Conservation (phyloP, 2,329 filamentous ascomycete genomes). For the Orbilia blumenaviensis region DNA sequence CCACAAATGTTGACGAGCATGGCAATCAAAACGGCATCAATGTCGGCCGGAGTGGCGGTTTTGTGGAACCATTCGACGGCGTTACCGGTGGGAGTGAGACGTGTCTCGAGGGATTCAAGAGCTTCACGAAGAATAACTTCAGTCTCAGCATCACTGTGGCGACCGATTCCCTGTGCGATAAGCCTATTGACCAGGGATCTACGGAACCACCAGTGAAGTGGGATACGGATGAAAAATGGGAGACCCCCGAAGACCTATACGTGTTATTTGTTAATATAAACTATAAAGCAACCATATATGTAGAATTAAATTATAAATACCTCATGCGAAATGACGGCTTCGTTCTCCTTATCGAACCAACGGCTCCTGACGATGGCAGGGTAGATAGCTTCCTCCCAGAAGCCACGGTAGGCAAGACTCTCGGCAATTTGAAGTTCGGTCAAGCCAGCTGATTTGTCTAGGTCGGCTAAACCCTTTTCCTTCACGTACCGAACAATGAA, state of each 20-base stretch:
- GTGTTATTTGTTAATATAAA: background rate
- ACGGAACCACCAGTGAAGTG: constrained; percentile 49
- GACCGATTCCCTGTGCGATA: constrained; percentile 38
- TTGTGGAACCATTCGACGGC: constrained; percentile 42
- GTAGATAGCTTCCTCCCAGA: constrained; percentile 45
- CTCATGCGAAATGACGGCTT: constrained; percentile 35
- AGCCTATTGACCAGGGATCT: constrained; percentile 21
- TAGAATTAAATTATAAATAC: background rate
- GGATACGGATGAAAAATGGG: constrained; percentile 25
- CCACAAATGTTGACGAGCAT: constrained; percentile 44
- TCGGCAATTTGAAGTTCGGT: constrained; percentile 16
- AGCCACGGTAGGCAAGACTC: constrained; percentile 42
- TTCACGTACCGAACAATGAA: constrained; percentile 49
- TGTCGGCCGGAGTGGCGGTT: constrained; percentile 28
- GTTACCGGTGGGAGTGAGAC: constrained; percentile 7
- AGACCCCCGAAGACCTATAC: constrained; percentile 48
- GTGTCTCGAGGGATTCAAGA: constrained; percentile 27
- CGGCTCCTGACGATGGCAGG: constrained; percentile 35
- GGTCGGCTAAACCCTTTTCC: constrained; percentile 25
- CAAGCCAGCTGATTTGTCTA: constrained; percentile 40
- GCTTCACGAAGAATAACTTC: constrained; percentile 44
- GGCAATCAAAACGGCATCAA: constrained; percentile 30
- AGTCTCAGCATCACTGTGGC: constrained; percentile 38
- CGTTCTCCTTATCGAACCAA: constrained; percentile 42
- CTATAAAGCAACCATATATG: too few relatives aligned